Conservation (phyloP, 2,329 filamentous ascomycete species). For the Colletotrichum liriopes region DNA sequence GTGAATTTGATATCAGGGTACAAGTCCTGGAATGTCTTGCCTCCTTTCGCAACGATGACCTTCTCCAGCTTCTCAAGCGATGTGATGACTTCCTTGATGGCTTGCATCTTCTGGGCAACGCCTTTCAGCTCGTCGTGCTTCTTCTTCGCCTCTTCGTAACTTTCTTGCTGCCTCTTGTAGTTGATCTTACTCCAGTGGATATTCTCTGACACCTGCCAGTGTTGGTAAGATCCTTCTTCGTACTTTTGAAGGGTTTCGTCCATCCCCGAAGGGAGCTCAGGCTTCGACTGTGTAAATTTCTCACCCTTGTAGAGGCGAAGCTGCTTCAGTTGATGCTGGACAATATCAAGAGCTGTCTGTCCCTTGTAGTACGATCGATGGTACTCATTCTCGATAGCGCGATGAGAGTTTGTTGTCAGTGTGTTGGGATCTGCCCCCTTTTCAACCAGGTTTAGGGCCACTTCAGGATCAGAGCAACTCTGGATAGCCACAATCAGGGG, state of each 20-base stretch:
- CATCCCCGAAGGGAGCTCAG: constrained; percentile 52
- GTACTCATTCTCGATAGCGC: constrained; percentile 54
- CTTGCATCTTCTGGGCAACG: constrained; percentile 67
- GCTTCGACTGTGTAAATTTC: constrained; percentile 45
- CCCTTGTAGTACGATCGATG: constrained; percentile 55
- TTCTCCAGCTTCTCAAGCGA: constrained; percentile 71
- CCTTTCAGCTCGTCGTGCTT: constrained; percentile 46
- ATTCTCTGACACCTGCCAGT: constrained; percentile 66
- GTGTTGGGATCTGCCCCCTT: constrained; percentile 77
- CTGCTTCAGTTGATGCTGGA: constrained; percentile 65
- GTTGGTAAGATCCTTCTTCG: constrained; percentile 71
- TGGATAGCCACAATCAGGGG: constrained; percentile 76
- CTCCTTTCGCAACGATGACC: constrained; percentile 70
- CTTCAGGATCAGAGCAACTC: constrained; percentile 58
- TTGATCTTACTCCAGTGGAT: constrained; percentile 55
- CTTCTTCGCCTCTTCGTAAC: constrained; percentile 47
- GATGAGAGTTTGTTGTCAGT: constrained; percentile 60
- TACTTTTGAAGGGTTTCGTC: constrained; percentile 70
- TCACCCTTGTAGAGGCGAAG: constrained; percentile 64
- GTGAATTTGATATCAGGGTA: constrained; percentile 66
- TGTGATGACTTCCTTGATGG: constrained; percentile 65
- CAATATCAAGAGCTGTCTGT: constrained; percentile 72
- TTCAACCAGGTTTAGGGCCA: constrained; percentile 73
- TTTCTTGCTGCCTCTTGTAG: constrained; percentile 51
- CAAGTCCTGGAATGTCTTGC: constrained; percentile 77